These are phyloP conservation scores for Scutellaria galericulata DNA, from an alignment of 257 asterid genomes.

Conservation along the genomic window DNA sequence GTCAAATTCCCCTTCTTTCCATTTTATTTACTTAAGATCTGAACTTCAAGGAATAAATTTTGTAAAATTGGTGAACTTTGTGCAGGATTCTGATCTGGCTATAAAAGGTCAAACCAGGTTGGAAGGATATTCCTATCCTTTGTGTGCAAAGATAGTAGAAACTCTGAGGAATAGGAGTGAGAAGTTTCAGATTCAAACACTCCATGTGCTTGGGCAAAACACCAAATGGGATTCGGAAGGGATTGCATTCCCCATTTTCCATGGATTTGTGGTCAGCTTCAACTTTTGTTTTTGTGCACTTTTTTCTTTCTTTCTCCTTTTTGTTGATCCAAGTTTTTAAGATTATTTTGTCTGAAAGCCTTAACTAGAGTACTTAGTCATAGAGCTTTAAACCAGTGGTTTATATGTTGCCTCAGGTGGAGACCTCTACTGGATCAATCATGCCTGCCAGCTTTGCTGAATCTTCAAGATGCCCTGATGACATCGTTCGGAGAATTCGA, in stretches of 20 bases:
- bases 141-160: slow-evolving; percentile 80
- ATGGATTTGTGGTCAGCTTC: slow-evolving; percentile 79
- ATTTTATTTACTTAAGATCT: slow-evolving; percentile 34
- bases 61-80: slow-evolving; percentile 39
- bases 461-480: slow-evolving; percentile 88
- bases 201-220: slow-evolving; percentile 82
- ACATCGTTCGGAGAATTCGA: slow-evolving; percentile 77
- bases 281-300: slow-evolving; percentile 28
- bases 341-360: slow-evolving; percentile 13
- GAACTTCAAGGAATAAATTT: slow-evolving; percentile 30
- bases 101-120: slow-evolving; percentile 29
- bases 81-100: slow-evolving; percentile 56
- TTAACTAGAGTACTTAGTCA: not conserved
- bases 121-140: slow-evolving; percentile 73
- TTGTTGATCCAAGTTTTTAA: slow-evolving; percentile 4
- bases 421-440: slow-evolving; percentile 69
- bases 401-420: slow-evolving; percentile 52
- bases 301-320: not conserved
- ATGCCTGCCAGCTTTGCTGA: slow-evolving; percentile 74
- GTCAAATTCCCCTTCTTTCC: slow-evolving; percentile 36
- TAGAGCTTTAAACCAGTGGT: not conserved
- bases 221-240: slow-evolving; percentile 78
- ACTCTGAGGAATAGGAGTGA: slow-evolving; percentile 57
- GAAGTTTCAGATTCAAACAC: slow-evolving; percentile 71
- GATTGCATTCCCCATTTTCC: slow-evolving; percentile 70